A percentile compares a stretch with the other conserved stretches of the same genome.
phyloP scores from a whole-genome alignment of 306 rosid species.

The Trifolium subterraneum region DNA sequence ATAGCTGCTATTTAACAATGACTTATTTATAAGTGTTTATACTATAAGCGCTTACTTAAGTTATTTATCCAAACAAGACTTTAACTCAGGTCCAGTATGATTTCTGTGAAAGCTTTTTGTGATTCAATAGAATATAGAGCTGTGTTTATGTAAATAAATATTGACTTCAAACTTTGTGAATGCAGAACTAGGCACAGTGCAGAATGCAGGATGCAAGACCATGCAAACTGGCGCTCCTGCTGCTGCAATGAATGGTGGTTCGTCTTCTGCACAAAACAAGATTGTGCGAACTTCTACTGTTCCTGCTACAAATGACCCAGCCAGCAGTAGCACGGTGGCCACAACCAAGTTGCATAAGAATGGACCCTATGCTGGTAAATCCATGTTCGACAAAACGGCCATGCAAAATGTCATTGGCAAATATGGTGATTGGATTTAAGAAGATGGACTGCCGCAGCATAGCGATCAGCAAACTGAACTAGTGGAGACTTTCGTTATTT shows the following conservation, averaged over 20 bases:
- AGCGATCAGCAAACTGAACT: slow-evolving; percentile 29
- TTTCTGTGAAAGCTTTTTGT: not conserved
- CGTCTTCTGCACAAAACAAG: slow-evolving; percentile 9
- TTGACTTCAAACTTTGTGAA: not conserved
- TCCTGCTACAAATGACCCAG: slow-evolving; percentile 28
- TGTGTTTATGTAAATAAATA: not conserved
- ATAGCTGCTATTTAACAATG: not conserved
- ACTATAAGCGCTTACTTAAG: not conserved
- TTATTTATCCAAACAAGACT: not conserved
- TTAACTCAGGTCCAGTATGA: not conserved
- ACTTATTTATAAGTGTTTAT: too few relatives aligned
- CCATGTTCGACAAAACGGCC: slow-evolving; percentile 33
- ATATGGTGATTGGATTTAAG: slow-evolving; percentile 67
- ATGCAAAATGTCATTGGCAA: slow-evolving; percentile 47
- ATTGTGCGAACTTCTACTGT: slow-evolving; percentile 22
- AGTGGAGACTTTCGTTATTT: not conserved
- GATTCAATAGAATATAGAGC: not conserved
- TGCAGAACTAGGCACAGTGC: slow-evolving; percentile 34
- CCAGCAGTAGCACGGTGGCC: not conserved
- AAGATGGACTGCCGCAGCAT: slow-evolving; percentile 32
- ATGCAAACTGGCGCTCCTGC: slow-evolving; percentile 29
- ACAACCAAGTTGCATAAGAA: slow-evolving; percentile 19
- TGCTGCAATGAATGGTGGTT: slow-evolving; percentile 15
- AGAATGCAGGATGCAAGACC: slow-evolving; percentile 5
- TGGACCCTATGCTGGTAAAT: slow-evolving; percentile 30